phyloP scores from a whole-genome alignment of 2,329 filamentous ascomycete genomes.

The Sarocladiaceae sp. region DNA sequence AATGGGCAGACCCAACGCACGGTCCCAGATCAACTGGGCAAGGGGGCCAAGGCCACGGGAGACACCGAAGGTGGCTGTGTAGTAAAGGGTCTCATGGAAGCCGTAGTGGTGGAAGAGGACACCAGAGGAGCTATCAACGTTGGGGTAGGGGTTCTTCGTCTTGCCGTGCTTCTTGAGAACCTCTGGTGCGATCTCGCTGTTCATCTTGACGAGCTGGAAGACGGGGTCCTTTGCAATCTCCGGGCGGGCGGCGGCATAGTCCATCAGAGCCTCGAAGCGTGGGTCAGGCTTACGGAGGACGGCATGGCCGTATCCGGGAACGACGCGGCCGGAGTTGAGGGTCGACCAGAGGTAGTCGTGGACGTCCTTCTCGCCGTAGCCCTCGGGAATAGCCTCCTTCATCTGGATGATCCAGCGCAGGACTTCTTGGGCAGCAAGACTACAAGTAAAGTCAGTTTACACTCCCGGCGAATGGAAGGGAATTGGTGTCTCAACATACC shows the following conservation, averaged over 20 bases:
- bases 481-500: slow-evolving; percentile 38
- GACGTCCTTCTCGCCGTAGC: slow-evolving; percentile 75
- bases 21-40: slow-evolving; percentile 93
- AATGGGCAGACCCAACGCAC: slow-evolving; percentile 87
- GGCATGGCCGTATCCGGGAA: slow-evolving; percentile 92
- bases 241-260: slow-evolving; percentile 79
- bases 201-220: slow-evolving; percentile 90
- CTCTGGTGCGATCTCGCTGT: slow-evolving; percentile 81
- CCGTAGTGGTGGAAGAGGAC: slow-evolving; percentile 98
- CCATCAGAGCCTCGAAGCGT: slow-evolving; percentile 93
- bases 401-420: slow-evolving; percentile 95
- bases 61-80: slow-evolving; percentile 68
- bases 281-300: slow-evolving; percentile 96
- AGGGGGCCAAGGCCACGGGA: slow-evolving; percentile 74
- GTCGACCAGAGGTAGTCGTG: slow-evolving; percentile 88
- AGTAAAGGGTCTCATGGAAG: slow-evolving; percentile 95
- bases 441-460: slow-evolving; percentile 11
- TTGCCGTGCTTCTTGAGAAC: slow-evolving; percentile 95
- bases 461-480: neutral
- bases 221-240: slow-evolving; percentile 83
- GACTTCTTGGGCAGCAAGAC: slow-evolving; percentile 93
- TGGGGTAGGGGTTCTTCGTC: slow-evolving; percentile 97
- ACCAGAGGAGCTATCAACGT: slow-evolving; percentile 89
- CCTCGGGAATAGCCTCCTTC: slow-evolving; percentile 76
- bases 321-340: slow-evolving; percentile 87